phyloP scores from a whole-genome alignment of 1,284 basidiomycete genomes.

The Exobasidium cylindrosporum region DNA sequence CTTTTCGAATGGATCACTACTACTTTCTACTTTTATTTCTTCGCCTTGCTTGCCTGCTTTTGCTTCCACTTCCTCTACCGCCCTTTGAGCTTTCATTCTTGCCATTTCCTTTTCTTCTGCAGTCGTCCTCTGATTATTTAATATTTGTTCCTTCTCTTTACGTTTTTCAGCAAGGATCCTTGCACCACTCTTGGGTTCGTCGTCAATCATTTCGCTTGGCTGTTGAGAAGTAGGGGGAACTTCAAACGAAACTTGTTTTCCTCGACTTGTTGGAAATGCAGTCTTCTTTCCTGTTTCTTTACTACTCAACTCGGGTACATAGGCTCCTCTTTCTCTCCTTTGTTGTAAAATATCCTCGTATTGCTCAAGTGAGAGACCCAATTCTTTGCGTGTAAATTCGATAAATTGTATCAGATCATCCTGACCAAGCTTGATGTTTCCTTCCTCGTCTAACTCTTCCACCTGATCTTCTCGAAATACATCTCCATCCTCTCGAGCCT shows the following conservation, averaged over 20 bases:
- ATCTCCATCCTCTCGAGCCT: slow-evolving; percentile 20
- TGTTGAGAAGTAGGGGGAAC: not conserved
- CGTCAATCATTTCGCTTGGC: not conserved
- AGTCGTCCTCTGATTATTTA: not conserved
- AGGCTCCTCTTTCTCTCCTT: slow-evolving; percentile 22
- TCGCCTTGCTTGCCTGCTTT: not conserved
- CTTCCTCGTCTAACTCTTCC: slow-evolving; percentile 12
- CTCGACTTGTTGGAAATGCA: not conserved
- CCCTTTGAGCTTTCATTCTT: not conserved
- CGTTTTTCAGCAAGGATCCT: not conserved
- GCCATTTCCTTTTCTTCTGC: not conserved
- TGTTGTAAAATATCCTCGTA: slow-evolving; percentile 31
- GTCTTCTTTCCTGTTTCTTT: slow-evolving; percentile 7
- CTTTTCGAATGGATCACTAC: slow-evolving; percentile 1
- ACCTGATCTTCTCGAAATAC: slow-evolving; percentile 3
- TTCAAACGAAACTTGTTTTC: not conserved
- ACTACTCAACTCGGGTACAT: slow-evolving; percentile 19
- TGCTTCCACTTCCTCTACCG: slow-evolving; percentile 1
- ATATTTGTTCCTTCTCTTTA: not conserved
- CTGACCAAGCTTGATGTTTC: slow-evolving; percentile 17
- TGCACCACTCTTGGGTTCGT: not conserved
- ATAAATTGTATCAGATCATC: slow-evolving; percentile 29
- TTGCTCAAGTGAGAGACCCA: slow-evolving; percentile 33
- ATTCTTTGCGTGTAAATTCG: slow-evolving; percentile 32
- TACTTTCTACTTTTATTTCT: not conserved